Conservation (phyloP, 2,329 filamentous ascomycete genomes). For the Arthroderma sp. region DNA sequence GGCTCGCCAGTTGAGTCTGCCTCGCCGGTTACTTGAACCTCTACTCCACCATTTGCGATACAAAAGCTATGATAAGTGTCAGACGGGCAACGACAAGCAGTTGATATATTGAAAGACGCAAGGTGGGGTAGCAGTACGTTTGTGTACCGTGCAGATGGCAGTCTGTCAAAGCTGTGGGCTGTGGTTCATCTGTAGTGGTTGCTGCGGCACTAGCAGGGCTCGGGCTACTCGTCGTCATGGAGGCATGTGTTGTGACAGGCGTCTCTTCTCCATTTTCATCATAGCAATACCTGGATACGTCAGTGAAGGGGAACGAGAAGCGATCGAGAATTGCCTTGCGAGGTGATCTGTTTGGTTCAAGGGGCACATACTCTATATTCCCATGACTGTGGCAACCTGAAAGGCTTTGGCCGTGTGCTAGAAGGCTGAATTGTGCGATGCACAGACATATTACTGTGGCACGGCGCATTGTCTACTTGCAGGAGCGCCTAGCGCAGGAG, state of each 20-base stretch:
- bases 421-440: not conserved
- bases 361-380: conserved; percentile 15
- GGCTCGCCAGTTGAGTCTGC: conserved; percentile 43
- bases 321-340: no score
- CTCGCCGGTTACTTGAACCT: conserved; percentile 28
- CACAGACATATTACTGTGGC: not conserved
- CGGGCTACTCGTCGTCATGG: conserved; percentile 10
- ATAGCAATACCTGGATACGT: conserved; percentile 15
- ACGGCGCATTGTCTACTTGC: no score
- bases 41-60: conserved; percentile 21
- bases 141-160: conserved; percentile 39
- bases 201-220: conserved; percentile 14
- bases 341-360: not conserved
- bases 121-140: conserved; percentile 21
- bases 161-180: conserved; percentile 37
- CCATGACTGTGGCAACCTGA: conserved; percentile 22
- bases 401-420: conserved; percentile 11
- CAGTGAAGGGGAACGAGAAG: not conserved
- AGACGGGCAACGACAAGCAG: not conserved
- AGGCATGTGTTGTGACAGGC: conserved; percentile 13
- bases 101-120: not conserved
- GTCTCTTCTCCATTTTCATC: conserved; percentile 19
- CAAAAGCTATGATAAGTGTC: conserved; percentile 19
- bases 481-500: no score
- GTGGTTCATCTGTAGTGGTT: conserved; percentile 18